Conservation (phyloP, 352 stramenopile species). For the Pythium folliculosum region DNA sequence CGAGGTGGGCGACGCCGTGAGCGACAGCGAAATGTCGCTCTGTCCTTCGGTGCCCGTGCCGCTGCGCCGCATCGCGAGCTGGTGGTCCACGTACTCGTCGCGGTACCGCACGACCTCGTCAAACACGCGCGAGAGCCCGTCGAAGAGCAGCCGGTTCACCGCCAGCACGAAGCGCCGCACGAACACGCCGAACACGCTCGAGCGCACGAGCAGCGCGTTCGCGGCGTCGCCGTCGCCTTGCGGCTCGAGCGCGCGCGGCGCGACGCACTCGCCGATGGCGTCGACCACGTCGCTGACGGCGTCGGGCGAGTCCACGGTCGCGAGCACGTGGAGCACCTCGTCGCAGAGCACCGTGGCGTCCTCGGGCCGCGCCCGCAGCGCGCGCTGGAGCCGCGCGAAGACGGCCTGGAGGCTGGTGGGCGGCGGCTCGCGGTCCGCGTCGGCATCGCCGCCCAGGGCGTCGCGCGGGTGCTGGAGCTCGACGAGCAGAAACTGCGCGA, state of each 20-base stretch:
- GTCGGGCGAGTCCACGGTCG: constrained; percentile 61
- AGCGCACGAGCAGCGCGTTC: constrained; percentile 48
- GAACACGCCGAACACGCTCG: constrained; percentile 67
- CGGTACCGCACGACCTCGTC: constrained; percentile 65
- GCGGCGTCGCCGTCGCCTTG: constrained; percentile 50
- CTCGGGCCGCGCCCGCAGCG: constrained; percentile 30
- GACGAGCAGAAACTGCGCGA: constrained; percentile 53
- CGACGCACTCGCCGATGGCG: constrained; percentile 61
- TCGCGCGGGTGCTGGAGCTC: constrained; percentile 54
- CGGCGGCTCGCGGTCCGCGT: neutral
- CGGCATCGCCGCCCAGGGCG: neutral
- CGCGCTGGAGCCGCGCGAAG: constrained; percentile 46
- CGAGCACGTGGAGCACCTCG: constrained; percentile 54
- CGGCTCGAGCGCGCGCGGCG: constrained; percentile 35
- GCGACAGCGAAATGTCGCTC: constrained; percentile 25
- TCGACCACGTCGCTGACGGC: constrained; percentile 67
- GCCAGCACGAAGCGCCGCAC: constrained; percentile 68
- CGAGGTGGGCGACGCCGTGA: constrained; percentile 27
- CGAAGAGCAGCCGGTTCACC: constrained; percentile 62
- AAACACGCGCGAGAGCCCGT: constrained; percentile 67
- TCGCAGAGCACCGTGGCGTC: constrained; percentile 50
- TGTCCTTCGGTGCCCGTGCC: neutral
- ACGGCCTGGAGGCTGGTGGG: constrained; percentile 42
- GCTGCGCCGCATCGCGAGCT: constrained; percentile 4
- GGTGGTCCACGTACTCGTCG: constrained; percentile 39